Evolutionary conservation across 257 asterid genomes (phyloP).

Genomic region (Solanum medicagineum): DNA sequence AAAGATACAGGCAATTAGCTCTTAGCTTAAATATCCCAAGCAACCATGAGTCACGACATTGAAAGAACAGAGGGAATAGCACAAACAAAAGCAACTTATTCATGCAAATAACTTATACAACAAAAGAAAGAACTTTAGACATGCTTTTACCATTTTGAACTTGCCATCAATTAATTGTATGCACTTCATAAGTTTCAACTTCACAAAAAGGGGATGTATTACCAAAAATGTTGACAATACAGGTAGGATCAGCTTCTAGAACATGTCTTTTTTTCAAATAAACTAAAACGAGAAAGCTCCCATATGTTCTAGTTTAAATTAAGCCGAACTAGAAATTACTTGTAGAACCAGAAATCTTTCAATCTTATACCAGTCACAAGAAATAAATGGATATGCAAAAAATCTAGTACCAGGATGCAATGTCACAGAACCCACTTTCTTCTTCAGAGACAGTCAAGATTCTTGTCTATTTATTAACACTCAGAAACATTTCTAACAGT

Average conservation of each 20-base stretch:
- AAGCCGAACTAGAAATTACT: not conserved
- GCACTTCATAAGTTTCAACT: not conserved
- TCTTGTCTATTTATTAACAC: not conserved
- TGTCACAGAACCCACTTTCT: not conserved
- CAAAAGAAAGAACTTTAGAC: not conserved
- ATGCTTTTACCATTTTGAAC: not conserved
- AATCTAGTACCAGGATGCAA: not conserved
- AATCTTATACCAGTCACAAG: not conserved
- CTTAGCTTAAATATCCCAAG: not conserved
- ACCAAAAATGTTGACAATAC: not conserved
- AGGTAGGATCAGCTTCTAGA: not conserved
- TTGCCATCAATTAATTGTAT: not conserved
- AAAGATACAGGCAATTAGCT: not conserved
- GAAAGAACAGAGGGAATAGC: not conserved
- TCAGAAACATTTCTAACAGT: not conserved
- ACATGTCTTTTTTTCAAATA: not conserved
- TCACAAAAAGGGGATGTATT: not conserved
- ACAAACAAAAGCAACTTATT: not conserved
- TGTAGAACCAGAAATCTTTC: not conserved
- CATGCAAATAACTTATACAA: not conserved
- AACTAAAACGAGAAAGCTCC: not conserved
- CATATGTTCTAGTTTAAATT: not conserved
- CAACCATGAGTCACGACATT: not conserved
- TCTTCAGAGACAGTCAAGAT: not conserved
- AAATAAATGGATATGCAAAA: not conserved